Percentiles rank a stretch among this genome's conserved stretches.
Conservation (phyloP, 192 early-diverging fungal genomes). For the Borealophlyctis nickersoniae region DNA sequence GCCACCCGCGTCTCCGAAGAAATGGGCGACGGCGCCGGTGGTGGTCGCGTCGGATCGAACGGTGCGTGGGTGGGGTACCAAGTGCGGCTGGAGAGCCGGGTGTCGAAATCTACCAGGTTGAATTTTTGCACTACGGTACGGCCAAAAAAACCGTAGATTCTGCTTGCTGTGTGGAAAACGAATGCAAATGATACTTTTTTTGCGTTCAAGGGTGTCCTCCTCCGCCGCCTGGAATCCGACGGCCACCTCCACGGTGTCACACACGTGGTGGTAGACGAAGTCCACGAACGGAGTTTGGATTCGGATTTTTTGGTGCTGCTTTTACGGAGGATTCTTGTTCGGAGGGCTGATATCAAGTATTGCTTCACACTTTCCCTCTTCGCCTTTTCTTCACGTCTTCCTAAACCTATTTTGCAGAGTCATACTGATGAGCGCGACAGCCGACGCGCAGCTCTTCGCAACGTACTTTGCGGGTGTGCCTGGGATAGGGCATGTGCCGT, state of each 20-base stretch:
- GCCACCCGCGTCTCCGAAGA: constrained; percentile 72
- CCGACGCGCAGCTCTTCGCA: constrained; percentile 55
- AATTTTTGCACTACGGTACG: constrained; percentile 66
- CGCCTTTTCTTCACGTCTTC: neutral
- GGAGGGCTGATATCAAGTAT: constrained; percentile 12
- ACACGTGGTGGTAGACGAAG: constrained; percentile 75
- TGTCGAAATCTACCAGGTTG: constrained; percentile 54
- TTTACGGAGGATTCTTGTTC: constrained; percentile 47
- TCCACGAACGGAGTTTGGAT: constrained; percentile 74
- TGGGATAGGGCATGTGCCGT: constrained; percentile 13
- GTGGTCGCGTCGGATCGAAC: constrained; percentile 39
- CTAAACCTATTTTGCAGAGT: constrained; percentile 25
- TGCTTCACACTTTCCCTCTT: neutral
- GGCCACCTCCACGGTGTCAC: constrained; percentile 53
- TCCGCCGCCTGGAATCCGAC: constrained; percentile 66
- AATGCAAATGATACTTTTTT: too few species aligned
- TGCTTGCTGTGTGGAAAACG: too few species aligned
- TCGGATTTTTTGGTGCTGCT: constrained; percentile 72
- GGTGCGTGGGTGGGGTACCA: constrained; percentile 70
- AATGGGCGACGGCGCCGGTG: constrained; percentile 57
- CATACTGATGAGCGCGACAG: constrained; percentile 75
- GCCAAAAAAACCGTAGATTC: too few species aligned
- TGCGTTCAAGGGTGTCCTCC: constrained; percentile 53
- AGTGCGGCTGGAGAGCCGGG: constrained; percentile 62
- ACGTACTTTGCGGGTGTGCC: constrained; percentile 38